Base-by-base conservation (phyloP, 2,329 filamentous ascomycete genomes). In the Penicillium sp. region DNA sequence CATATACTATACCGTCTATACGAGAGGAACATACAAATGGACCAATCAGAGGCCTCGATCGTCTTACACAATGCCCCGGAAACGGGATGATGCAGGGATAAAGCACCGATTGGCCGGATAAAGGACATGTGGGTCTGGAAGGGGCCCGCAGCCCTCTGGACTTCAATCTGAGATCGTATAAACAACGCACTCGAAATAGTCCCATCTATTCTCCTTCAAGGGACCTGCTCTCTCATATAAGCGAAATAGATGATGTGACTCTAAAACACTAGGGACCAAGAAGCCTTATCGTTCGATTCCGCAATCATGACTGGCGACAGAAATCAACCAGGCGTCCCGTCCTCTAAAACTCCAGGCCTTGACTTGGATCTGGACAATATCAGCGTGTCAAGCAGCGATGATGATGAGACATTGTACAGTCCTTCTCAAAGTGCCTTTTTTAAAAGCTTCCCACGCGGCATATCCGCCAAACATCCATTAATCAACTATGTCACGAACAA, bases 401-500 rank as follows among this genome's bases (percentile, higher is more conserved):
- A 55, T 18, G 47, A 55, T 30, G 51, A 58, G 42, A 52, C 16
- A 23, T 21, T 23, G 38, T 30, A 45, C 18, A 52, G 20, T 16
- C 42, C 26, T 45, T 53, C 51, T 43, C 47, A 24, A 26, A 52
- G 40, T 33, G 40, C 48, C 6, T 56, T 52, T 33, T 59, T 59
- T 8, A 43, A 51, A n/a, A 59, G 57, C 35, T 56, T 59, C 18
- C 54, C 54, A 8, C 50, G 28, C 14, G 49, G 46, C 24, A 9
- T 24, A 18, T 51, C 47, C 14, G 26, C 38, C 28, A 43, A 46
- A 20, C 64, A 65, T n/a, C 72, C 72, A 11, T 64, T 77, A 33
- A 66, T 77, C 59, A 65, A 72, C 55, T 70, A 68, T 26, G 67
- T 68, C 26, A 69, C 66, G n/a, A 75, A 76, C 57, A 70, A 65